Conservation (phyloP, 177 flowering plant genomes). For the Vitis hybrid region DNA sequence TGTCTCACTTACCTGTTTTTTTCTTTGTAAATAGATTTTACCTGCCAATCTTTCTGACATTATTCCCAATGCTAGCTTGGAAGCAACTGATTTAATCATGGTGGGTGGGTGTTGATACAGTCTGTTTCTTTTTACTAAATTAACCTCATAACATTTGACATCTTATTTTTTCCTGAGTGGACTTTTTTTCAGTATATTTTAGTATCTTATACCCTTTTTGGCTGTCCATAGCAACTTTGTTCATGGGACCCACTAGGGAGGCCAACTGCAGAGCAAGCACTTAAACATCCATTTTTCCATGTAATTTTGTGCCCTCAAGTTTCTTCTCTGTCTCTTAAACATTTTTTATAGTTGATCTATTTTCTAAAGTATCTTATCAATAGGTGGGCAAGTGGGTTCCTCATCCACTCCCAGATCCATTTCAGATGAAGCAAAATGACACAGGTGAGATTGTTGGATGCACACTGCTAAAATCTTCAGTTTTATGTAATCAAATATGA, state of each 20-base stretch:
- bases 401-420: conserved; percentile 52
- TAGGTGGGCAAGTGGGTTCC: conserved; percentile 59
- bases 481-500: neutral
- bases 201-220: neutral
- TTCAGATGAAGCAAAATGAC: conserved; percentile 37
- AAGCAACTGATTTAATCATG: conserved; percentile 75
- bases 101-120: conserved; percentile 31
- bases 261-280: conserved; percentile 79
- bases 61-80: conserved; percentile 72
- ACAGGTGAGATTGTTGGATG: conserved; percentile 34
- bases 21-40: conserved; percentile 38
- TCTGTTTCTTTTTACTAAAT: neutral
- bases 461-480: neutral
- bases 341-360: conserved; percentile 6
- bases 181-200: neutral
- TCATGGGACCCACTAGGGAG: conserved; percentile 81
- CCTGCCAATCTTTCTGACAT: conserved; percentile 64
- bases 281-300: conserved; percentile 82
- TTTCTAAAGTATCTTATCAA: conserved; percentile 15
- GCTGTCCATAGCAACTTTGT: conserved; percentile 52
- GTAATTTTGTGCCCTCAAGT: conserved; percentile 34
- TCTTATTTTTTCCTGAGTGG: too few species aligned
- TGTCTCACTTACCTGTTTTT: neutral
- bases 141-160: neutral
- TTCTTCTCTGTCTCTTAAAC: neutral